Base-by-base conservation (phyloP, 768 basidiomycete genomes). In the Hygrophorus russula region DNA sequence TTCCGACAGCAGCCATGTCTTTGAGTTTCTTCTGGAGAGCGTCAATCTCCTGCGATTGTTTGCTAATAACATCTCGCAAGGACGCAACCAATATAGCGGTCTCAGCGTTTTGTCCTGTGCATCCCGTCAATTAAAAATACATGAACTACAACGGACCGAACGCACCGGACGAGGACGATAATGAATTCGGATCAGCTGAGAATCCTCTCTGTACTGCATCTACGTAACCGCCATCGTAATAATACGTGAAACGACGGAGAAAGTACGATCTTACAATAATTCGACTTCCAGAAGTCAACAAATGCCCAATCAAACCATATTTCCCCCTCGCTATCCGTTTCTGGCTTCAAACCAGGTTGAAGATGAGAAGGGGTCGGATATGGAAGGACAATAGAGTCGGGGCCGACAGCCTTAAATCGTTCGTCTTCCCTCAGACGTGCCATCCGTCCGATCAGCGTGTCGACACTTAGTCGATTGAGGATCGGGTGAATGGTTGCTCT, bases 271-370 rank as follows among this genome's bases (percentile, higher is more conserved):
- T 57, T 53, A 94, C 94, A 89, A 56, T 92, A 96, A 56, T 94
- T 93, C 36, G 89, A 92, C 66, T 98, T 98, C 85, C 90, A 93
- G 60, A 97, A 99, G 61, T 99, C 96, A 5, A 96, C 79, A 62
- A 98, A 98, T 0, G 82, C 76, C 90, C 93, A 98, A 59, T 98
- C 93, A 56, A 98, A 87, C 96, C 96, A 98, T 31, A 96, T 71
- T 61, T 92, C 90, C 19, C 78, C 86, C 54, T 87, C 83, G 48
- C 78, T 78, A 41, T 67, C 64, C 29, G 52, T 53, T 39, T 67
- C 65, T 8, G 58, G 51, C 48, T 69, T 72, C 12, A 63, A 50
- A 3, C 47, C 62, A 18, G 54, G 51, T 33, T 59, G 64, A 35
- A 53, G 59, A 39, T 63, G 56, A 20, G 64, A 49, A 14, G 64